Evolutionary conservation across 2,329 filamentous ascomycete genomes (phyloP), one percentile per base, ranked within the genome.

Genomic region (Nemania abortiva): DNA sequence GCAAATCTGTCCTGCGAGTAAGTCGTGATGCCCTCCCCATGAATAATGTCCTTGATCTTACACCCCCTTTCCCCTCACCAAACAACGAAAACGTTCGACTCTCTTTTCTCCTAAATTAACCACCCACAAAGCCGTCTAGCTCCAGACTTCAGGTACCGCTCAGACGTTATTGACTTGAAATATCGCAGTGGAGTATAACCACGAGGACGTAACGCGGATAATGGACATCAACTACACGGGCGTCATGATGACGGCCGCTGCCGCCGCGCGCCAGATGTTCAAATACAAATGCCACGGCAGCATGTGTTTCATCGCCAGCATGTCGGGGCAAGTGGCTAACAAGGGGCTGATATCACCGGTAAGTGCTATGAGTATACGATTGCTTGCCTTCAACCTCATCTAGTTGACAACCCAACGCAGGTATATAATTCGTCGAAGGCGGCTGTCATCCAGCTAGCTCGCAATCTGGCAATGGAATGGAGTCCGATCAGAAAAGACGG

Each of bases 181-280:
- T 47, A n/a, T 31, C 0, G 90, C 90, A 2, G 78, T 91, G 50
- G 91, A 93, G 34, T 93, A 93, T 76, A 84, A 83, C 24, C 86
- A 89, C 52, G 82, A 77, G 1, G 79, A 83, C 64, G 76, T 89
- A 81, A 84, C 88, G 73, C 86, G 89, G 80, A 89, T 94, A 78
- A 84, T 94, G 75, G 84, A 90, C 74, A 88, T 92, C 72, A 92
- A 94, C 81, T 84, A 92, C 77, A 91, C 86, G 27, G 91, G 91
- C 29, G 89, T 88, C 27, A 88, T 90, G 81, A 85, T 91, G 83
- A 93, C 91, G 73, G 91, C 91, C 31, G 90, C 90, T 77, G 89
- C 90, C 24, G 89, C 90, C 10, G 92, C 92, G 53, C 86, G 88
- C 57, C 89, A 92, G 70, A 86, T 89, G 82, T 80, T 86, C 42